Evolutionary conservation across 75 land plant species (phyloP), one percentile per base, ranked within the genome.

Genomic region (Sequoiadendron giganteum): DNA sequence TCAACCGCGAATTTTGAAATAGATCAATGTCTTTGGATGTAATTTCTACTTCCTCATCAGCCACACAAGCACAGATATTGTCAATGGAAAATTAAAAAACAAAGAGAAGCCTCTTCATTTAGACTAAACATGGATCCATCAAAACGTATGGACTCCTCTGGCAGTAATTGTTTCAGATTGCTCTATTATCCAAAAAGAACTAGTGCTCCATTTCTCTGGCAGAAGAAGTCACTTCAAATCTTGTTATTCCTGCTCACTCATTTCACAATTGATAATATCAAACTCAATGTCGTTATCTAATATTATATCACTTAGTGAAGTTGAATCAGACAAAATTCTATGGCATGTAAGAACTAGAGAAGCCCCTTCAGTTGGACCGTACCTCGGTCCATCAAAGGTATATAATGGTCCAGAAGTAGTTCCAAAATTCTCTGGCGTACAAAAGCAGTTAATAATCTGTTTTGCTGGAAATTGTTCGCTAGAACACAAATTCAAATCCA

Each of bases 61-160:
- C 49, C 10, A 19, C 25, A 56, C 61, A 18, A 5, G 21, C 61
- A 56, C 61, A 56, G 21, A 43, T 13, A 80, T 80, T 80, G 1
- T 2, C 83, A 25, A n/a, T 8, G 2, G 48, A 14, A 19, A 18
- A 19, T 5, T 80, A 21, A 43, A 80, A 47, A 42, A 43, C 30
- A 48, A 47, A 82, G 52, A 11, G 52, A 82, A 28, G 84, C 84
- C 84, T 82, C 52, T 82, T 82, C 34, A 43, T 47, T 82, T 82
- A 49, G 34, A 82, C 52, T 82, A 21, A 45, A 81, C 84, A 25
- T 80, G 30, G 84, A 81, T 10, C 52, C 84, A 45, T 81, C 49
- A 10, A 81, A 81, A 82, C 16, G 84, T 45, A 2, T 10, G 52
- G 13, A 82, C n/a, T 47, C 52, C 84, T 43, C 10, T n/a, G n/a